Percentiles rank a stretch among this genome's conserved stretches.
These are phyloP conservation scores for Brassica hybrid DNA, from an alignment of 441 rosid genomes.

Conservation along the genomic window DNA sequence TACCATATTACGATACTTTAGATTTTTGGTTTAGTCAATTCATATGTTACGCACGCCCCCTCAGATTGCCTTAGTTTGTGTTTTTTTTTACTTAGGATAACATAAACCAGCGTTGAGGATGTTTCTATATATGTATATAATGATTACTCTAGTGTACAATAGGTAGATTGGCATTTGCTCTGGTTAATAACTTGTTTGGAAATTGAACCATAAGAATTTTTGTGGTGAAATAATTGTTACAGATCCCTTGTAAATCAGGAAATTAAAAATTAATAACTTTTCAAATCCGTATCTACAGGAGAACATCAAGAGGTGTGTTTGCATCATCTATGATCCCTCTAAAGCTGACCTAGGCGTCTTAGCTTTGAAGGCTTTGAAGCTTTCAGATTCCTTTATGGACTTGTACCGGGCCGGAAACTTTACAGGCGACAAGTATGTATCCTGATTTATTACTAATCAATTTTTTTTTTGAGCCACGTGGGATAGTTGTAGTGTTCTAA, in stretches of 20 bases:
- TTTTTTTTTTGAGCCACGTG: constrained; percentile 20
- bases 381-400: constrained; percentile 96
- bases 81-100: too few relatives aligned
- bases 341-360: constrained; percentile 84
- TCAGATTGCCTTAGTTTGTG: too few relatives aligned
- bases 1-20: too few relatives aligned
- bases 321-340: constrained; percentile 97
- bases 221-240: not conserved
- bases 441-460: not conserved
- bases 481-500: constrained; percentile 25
- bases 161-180: constrained; percentile 5
- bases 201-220: not conserved
- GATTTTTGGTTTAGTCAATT: too few relatives aligned
- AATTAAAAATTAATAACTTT: too few relatives aligned
- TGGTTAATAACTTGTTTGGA: not conserved
- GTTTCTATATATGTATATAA: not conserved
- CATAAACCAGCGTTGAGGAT: too few relatives aligned
- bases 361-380: constrained; percentile 97
- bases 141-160: not conserved
- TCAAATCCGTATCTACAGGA: constrained; percentile 54
- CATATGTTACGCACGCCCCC: too few relatives aligned
- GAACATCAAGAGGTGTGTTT: constrained; percentile 92
- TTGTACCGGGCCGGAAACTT: constrained; percentile 76
- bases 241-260: not conserved
- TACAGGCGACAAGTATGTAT: constrained; percentile 89